Percentiles rank a stretch among this genome's conserved stretches.
phyloP scores from a whole-genome alignment of 192 early-diverging fungal species.

The Entomortierella beljakovae region DNA sequence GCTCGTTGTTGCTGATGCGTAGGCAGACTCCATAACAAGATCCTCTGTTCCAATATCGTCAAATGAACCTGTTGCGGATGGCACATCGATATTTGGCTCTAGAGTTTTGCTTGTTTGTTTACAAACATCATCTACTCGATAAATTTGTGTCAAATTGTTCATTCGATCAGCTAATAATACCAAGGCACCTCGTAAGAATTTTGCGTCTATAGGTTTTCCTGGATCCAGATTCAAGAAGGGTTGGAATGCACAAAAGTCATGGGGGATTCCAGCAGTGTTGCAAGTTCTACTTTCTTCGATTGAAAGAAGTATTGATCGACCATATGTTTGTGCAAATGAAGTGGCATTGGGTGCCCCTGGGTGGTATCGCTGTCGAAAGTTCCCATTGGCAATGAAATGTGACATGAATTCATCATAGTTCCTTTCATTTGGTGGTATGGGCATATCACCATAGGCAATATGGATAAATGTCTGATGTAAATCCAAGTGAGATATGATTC shows the following conservation, averaged over 20 bases:
- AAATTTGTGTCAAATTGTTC: constrained; percentile 20
- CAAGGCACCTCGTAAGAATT: constrained; percentile 22
- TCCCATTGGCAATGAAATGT: constrained; percentile 35
- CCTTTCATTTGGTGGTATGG: neutral
- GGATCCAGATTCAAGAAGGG: constrained; percentile 38
- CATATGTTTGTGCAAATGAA: constrained; percentile 43
- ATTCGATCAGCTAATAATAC: constrained; percentile 28
- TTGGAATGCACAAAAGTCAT: constrained; percentile 53
- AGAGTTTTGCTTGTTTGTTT: constrained; percentile 1
- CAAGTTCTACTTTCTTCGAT: constrained; percentile 33
- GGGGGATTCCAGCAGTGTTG: constrained; percentile 24
- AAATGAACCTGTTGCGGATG: constrained; percentile 7
- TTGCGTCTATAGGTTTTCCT: constrained; percentile 17
- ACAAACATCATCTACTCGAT: constrained; percentile 40
- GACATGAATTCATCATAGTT: constrained; percentile 27
- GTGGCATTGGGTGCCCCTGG: constrained; percentile 23
- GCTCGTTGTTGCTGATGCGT: constrained; percentile 23
- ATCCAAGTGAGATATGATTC: constrained; percentile 45
- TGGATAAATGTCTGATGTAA: constrained; percentile 50
- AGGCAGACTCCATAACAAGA: constrained; percentile 49
- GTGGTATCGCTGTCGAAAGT: constrained; percentile 36
- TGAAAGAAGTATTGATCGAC: constrained; percentile 31
- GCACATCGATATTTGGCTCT: neutral
- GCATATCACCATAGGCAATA: constrained; percentile 45
- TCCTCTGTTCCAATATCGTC: constrained; percentile 42